Evolutionary conservation across 2,329 filamentous ascomycete genomes (phyloP), one percentile per base, ranked within the genome.

Genomic region (Diplodia sapinea): DNA sequence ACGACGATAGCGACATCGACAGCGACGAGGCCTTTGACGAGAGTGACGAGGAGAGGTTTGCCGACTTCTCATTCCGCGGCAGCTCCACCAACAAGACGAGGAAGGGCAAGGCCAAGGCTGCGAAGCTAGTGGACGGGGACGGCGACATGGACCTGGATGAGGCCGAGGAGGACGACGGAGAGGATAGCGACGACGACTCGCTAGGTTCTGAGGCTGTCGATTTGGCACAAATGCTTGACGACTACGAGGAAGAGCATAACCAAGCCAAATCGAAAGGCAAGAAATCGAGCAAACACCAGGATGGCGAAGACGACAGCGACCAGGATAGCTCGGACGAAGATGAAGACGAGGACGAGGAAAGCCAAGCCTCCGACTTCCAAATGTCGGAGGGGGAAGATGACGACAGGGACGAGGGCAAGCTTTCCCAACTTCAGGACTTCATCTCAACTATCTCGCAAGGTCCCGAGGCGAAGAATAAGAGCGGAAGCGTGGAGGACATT

Each of bases 11-110:
- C 66, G 88, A 90, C 70, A 81, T 92, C 67, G 89, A 91, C 75
- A 90, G 87, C 71, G 89, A 91, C 75, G 92, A 96, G 74, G 94
- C 94, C 2, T 93, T 97, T 83, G 92, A 93, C 3, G 89, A 92
- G 71, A 95, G 92, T 73, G 94, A 97, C 74, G 89, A 95, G 74
- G 94, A 96, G 76, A 86, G 85, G 70, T 96, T 96, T 71, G 88
- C 93, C 70, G 91, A 88, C 12, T 96, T 90, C 73, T 87, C 86
- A 4, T 91, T 91, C 74, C 83, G 87, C 40, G 88, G 88, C 38
- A 87, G 85, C 71, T 84, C 84, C 29, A 76, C 61, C 76, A 82
- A 87, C 66, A 82, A 83, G 68, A 79, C 82, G 72, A 83, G 83
- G 70, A 82, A 83, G 73, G 80, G 78, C 68, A 75, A 74, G 56